Percentiles rank a stretch among this genome's conserved stretches.
phyloP scores from a whole-genome alignment of 352 stramenopile species.

The Pythium angustatum region DNA sequence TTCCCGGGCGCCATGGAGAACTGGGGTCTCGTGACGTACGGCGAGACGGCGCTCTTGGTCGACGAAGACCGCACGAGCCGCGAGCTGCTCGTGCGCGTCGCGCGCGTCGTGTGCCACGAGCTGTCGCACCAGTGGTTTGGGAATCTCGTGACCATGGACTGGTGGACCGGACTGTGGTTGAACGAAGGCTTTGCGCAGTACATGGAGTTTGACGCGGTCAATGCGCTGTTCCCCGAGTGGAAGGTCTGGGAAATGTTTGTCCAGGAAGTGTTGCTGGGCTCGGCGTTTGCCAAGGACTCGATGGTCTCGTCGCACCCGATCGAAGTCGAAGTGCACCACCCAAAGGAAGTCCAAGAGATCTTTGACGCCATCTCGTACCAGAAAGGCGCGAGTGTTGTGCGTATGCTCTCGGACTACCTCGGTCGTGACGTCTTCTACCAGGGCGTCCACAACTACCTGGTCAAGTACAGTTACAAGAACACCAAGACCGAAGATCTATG shows the following conservation, averaged over 20 bases:
- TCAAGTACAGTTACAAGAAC: constrained; percentile 92
- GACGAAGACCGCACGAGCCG: constrained; percentile 64
- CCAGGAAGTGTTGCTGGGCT: constrained; percentile 35
- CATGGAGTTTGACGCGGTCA: not conserved
- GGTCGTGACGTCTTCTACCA: constrained; percentile 68
- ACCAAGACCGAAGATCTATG: constrained; percentile 95
- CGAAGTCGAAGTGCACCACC: not conserved
- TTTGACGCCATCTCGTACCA: constrained; percentile 97
- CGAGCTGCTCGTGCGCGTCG: constrained; percentile 69
- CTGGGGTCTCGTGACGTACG: constrained; percentile 96
- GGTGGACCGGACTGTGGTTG: constrained; percentile 28
- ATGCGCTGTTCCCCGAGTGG: not conserved
- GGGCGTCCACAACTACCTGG: constrained; percentile 94
- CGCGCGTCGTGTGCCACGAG: constrained; percentile 96
- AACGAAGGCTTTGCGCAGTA: constrained; percentile 41
- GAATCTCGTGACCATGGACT: constrained; percentile 99
- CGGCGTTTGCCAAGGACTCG: constrained; percentile 90
- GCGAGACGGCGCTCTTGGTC: constrained; percentile 90
- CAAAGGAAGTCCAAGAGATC: constrained; percentile 93
- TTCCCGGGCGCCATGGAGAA: constrained; percentile 96
- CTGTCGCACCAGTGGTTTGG: constrained; percentile 97
- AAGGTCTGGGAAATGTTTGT: not conserved
- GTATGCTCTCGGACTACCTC: constrained; percentile 71
- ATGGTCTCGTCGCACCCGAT: not conserved
- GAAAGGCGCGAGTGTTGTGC: constrained; percentile 86